phyloP scores from a whole-genome alignment of 2,329 filamentous ascomycete genomes.

The Fusarium sp. region DNA sequence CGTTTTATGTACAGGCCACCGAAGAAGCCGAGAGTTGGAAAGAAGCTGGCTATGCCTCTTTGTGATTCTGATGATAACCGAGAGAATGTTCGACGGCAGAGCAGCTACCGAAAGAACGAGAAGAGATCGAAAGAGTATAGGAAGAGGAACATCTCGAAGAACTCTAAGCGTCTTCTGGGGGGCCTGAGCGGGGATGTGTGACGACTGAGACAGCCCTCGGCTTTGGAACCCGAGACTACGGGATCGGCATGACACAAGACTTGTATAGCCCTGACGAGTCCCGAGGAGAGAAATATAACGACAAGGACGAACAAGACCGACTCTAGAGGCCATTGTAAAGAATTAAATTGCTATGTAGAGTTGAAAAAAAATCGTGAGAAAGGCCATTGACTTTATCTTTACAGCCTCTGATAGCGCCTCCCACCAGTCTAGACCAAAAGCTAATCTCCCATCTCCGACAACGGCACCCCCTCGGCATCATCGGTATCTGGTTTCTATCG shows the following conservation, averaged over 20 bases:
- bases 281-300: background rate
- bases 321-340: background rate
- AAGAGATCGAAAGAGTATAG: slow-evolving; percentile 8
- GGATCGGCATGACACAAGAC: background rate
- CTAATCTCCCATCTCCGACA: slow-evolving; percentile 6
- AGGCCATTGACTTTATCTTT: background rate
- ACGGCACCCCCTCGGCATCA: background rate
- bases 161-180: background rate
- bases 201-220: slow-evolving; percentile 5
- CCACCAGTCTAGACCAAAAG: background rate
- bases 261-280: background rate
- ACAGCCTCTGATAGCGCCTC: background rate
- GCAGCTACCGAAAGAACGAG: slow-evolving; percentile 14
- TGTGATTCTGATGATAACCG: slow-evolving; percentile 2
- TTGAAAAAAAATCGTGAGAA: background rate
- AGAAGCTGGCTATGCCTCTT: slow-evolving; percentile 3
- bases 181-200: slow-evolving; percentile 1
- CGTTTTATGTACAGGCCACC: slow-evolving; percentile 6
- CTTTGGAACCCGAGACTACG: slow-evolving; percentile 13
- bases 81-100: background rate
- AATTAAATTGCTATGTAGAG: background rate
- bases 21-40: slow-evolving; percentile 4
- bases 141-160: slow-evolving; percentile 9
- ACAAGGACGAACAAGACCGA: background rate
- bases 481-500: background rate